A percentile compares a stretch with the other conserved stretches of the same genome.
phyloP scores from a whole-genome alignment of 2,329 filamentous ascomycete genomes.

The Fusarium longipes region DNA sequence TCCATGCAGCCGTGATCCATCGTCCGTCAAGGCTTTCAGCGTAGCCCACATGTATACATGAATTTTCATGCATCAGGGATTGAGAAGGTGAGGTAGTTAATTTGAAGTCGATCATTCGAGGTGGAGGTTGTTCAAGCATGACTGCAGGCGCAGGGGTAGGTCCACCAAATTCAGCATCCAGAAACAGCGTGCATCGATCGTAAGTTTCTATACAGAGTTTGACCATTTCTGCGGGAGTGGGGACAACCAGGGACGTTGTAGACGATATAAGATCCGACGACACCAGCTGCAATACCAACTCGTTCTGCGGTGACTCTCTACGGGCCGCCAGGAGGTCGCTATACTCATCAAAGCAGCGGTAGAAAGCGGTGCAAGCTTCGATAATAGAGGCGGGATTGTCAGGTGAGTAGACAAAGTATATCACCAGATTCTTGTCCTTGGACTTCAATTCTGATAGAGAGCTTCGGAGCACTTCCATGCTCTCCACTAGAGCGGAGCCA shows the following conservation, averaged over 20 bases:
- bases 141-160: slow-evolving; percentile 75
- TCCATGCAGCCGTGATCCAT: slow-evolving; percentile 86
- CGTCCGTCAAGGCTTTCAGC: slow-evolving; percentile 78
- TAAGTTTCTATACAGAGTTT: slow-evolving; percentile 80
- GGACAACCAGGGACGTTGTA: slow-evolving; percentile 70
- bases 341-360: slow-evolving; percentile 73
- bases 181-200: slow-evolving; percentile 73
- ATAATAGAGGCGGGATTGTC: slow-evolving; percentile 70
- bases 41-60: slow-evolving; percentile 83
- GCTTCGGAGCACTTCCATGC: slow-evolving; percentile 61
- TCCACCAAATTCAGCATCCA: slow-evolving; percentile 55
- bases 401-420: slow-evolving; percentile 81
- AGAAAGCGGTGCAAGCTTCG: slow-evolving; percentile 79
- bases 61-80: slow-evolving; percentile 81
- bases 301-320: slow-evolving; percentile 61
- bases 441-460: slow-evolving; percentile 57
- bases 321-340: slow-evolving; percentile 58
- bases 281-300: slow-evolving; percentile 82
- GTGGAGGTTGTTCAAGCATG: slow-evolving; percentile 75
- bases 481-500: slow-evolving; percentile 60
- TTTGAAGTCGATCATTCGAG: slow-evolving; percentile 81
- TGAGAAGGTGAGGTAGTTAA: slow-evolving; percentile 73
- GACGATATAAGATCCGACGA: slow-evolving; percentile 76
- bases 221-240: slow-evolving; percentile 68
- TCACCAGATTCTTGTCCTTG: slow-evolving; percentile 72